Percentiles rank a stretch among this genome's conserved stretches.
Conservation (phyloP, 805 yeast species). For the Saccharomycopsis sp. region DNA sequence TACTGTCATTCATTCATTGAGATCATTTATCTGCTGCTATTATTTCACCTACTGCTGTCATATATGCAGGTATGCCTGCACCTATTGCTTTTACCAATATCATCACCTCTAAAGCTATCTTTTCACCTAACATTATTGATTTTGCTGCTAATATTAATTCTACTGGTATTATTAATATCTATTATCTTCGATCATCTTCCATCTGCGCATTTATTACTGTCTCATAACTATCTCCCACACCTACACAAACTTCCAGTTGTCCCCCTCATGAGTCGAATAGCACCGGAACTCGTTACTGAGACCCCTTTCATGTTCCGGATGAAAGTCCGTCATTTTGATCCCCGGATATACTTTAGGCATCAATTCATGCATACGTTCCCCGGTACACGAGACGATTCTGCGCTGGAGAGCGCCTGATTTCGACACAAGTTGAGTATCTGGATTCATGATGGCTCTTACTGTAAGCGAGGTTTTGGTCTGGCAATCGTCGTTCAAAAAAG, state of each 20-base stretch:
- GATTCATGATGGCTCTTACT: conserved; percentile 50
- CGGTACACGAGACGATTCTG: conserved; percentile 72
- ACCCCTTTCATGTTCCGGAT: conserved; percentile 80
- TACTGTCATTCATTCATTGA: too few relatives aligned
- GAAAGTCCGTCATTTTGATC: conserved; percentile 54
- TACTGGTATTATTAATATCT: too few relatives aligned
- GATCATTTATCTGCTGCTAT: too few relatives aligned
- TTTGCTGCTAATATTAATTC: too few relatives aligned
- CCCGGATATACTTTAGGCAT: conserved; percentile 59
- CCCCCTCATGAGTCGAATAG: conserved; percentile 70
- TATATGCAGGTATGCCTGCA: too few relatives aligned
- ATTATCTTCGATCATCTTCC: too few relatives aligned
- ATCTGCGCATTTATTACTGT: too few relatives aligned
- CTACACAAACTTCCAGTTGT: conserved; percentile 49
- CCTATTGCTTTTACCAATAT: too few relatives aligned
- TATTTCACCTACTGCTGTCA: too few relatives aligned
- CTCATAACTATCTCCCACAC: too few relatives aligned
- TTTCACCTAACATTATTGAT: too few relatives aligned
- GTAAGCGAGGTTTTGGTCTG: conserved; percentile 62
- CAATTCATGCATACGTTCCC: conserved; percentile 76
- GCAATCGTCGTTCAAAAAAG: conserved; percentile 76
- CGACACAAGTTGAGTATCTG: conserved; percentile 29
- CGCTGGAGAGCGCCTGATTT: conserved; percentile 36
- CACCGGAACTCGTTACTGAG: conserved; percentile 84
- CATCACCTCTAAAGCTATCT: too few relatives aligned